phyloP scores from a whole-genome alignment of 306 rosid genomes.

The Citrullus mucosospermus region DNA sequence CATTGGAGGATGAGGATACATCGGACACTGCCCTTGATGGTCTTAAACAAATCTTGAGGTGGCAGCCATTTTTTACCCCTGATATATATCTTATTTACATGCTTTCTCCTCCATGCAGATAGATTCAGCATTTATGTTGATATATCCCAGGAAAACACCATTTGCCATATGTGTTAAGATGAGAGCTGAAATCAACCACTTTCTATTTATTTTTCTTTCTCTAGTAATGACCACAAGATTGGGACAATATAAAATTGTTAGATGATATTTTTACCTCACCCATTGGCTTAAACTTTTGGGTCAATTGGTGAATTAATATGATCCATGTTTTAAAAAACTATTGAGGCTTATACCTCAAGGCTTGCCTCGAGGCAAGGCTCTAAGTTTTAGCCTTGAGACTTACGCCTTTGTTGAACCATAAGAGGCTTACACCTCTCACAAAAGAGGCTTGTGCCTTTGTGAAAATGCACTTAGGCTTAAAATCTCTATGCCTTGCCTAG shows the following conservation, averaged over 20 bases:
- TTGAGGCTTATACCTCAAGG: too few species aligned
- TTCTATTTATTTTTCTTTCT: not conserved
- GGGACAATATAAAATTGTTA: not conserved
- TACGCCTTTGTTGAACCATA: too few species aligned
- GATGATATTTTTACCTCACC: too few species aligned
- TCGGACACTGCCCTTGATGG: slow-evolving; percentile 97
- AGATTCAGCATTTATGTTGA: not conserved
- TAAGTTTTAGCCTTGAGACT: too few species aligned
- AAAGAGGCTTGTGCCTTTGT: too few species aligned
- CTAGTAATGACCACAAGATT: not conserved
- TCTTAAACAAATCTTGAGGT: slow-evolving; percentile 96
- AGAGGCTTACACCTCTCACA: too few species aligned
- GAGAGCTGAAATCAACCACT: not conserved
- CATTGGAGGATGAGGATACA: slow-evolving; percentile 79
- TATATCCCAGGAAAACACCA: not conserved
- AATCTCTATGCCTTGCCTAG: too few species aligned
- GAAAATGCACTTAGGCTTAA: too few species aligned
- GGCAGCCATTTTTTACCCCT: not conserved
- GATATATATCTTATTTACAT: not conserved
- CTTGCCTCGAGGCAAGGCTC: too few species aligned
- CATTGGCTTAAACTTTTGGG: too few species aligned
- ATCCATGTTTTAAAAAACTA: too few species aligned
- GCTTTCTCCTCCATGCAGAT: not conserved
- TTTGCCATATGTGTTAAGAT: not conserved
- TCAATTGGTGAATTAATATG: not conserved